phyloP scores from a whole-genome alignment of 768 basidiomycete genomes.

The Phylloporus sp. region DNA sequence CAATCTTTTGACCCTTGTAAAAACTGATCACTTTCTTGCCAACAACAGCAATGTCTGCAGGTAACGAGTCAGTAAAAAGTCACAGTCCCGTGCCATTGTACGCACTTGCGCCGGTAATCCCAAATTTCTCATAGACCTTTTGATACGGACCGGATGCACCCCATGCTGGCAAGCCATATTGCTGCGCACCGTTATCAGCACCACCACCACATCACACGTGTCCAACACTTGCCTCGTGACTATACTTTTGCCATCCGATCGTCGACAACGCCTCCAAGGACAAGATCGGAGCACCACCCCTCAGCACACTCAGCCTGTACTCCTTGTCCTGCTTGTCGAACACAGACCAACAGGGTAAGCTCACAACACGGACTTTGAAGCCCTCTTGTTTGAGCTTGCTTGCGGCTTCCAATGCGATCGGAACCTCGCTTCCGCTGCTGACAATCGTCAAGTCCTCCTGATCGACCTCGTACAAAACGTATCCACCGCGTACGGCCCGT shows the following conservation, averaged over 20 bases:
- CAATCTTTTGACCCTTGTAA: constrained; percentile 70
- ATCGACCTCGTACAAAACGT: constrained; percentile 75
- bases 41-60: constrained; percentile 65
- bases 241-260: constrained; percentile 84
- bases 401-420: constrained; percentile 84
- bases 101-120: constrained; percentile 71
- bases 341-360: constrained; percentile 84
- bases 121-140: constrained; percentile 89
- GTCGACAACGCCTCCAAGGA: constrained; percentile 84
- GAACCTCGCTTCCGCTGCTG: constrained; percentile 83
- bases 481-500: constrained; percentile 78
- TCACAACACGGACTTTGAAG: constrained; percentile 77
- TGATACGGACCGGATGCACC: constrained; percentile 88
- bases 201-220: neutral
- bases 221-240: constrained; percentile 58
- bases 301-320: constrained; percentile 79
- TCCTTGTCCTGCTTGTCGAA: constrained; percentile 77
- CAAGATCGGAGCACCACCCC: constrained; percentile 85
- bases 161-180: constrained; percentile 71
- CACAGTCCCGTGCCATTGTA: constrained; percentile 12
- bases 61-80: constrained; percentile 6
- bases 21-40: constrained; percentile 84
- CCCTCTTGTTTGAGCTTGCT: constrained; percentile 72
- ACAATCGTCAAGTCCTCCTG: constrained; percentile 87
- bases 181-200: constrained; percentile 33